Evolutionary conservation across 2,329 filamentous ascomycete species (phyloP), one percentile per base, ranked within the genome.

Genomic region (Balansia obtecta): DNA sequence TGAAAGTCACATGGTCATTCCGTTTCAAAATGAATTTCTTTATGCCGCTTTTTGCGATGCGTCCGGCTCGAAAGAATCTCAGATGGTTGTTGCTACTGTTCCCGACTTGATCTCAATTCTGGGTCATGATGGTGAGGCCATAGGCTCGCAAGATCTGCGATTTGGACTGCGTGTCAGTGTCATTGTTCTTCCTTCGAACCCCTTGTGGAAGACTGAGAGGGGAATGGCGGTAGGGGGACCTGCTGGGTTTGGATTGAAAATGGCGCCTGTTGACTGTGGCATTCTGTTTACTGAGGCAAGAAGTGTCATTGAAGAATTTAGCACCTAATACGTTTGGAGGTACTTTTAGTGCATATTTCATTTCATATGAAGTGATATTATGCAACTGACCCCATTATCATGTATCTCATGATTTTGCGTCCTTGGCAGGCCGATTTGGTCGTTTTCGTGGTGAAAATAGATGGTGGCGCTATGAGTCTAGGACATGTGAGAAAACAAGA

Each of bases 101-200:
- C 66, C 66, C 0, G 62, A 68, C 11, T 56, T 68, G 0, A 68
- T 68, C 1, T 67, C 66, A 0, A 62, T 68, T 3, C 57, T 68
- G 0, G 66, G 65, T 1, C 64, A 67, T 38, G 71, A 75, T 45
- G 73, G 74, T 0, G 71, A 72, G 46, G 73, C 73, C 0, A 65
- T 77, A 4, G 73, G 73, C 0, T 72, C 73, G 0, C 69, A 71
- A 13, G 73, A 77, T 22, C 60, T 75, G 32, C 65, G 74, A 10
- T 79, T 77, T 49, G 75, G 75, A 0, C 55, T 77, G 2, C 63
- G 68, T 4, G 74, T 77, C 0, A 71, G 61, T 33, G 74, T 78
- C 0, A 71, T 78, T 52, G 74, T 66, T 0, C 61, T 78, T 33
- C 65, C 72, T 2, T 70, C 72, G 1, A 72, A 74, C 51, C 72